Percentiles rank a stretch among this genome's conserved stretches.
Evolutionary conservation across 768 basidiomycete species (phyloP).

Genomic region (Clitopilus passeckerianus): DNA sequence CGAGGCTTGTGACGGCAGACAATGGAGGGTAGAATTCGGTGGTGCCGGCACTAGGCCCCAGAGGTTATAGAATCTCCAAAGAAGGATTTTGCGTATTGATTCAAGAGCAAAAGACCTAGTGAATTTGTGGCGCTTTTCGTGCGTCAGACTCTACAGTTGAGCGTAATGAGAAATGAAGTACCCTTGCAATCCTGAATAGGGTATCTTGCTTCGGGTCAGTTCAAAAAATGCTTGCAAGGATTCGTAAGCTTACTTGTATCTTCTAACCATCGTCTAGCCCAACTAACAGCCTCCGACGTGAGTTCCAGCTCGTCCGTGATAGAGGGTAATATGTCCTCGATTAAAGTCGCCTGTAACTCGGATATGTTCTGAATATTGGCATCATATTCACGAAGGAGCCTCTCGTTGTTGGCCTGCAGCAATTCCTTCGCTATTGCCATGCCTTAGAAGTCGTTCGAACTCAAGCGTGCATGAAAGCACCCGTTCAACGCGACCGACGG

Average conservation of each 20-base stretch:
- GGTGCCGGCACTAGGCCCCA: constrained; percentile 26
- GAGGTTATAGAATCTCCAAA: constrained; percentile 51
- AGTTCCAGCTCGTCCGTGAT: constrained; percentile 55
- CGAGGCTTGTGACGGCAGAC: constrained; percentile 45
- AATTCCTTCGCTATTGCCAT: constrained; percentile 29
- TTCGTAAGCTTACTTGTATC: constrained; percentile 51
- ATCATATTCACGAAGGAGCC: constrained; percentile 45
- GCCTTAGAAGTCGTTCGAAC: not conserved
- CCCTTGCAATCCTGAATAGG: constrained; percentile 63
- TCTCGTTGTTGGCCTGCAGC: constrained; percentile 41
- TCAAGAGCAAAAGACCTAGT: constrained; percentile 58
- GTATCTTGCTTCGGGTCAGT: constrained; percentile 31
- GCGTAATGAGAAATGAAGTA: constrained; percentile 10
- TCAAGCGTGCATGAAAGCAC: not conserved
- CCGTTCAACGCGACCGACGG: not conserved
- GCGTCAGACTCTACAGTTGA: not conserved
- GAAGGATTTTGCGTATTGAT: constrained; percentile 46
- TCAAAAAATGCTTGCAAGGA: not conserved
- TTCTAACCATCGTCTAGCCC: constrained; percentile 58
- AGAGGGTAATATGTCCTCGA: constrained; percentile 54
- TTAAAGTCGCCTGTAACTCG: constrained; percentile 45
- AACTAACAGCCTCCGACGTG: constrained; percentile 36
- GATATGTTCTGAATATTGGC: constrained; percentile 40
- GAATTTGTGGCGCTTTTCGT: constrained; percentile 59
- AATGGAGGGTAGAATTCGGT: constrained; percentile 36